These are phyloP conservation scores for Mortierella claussenii DNA, from an alignment of 192 early-diverging fungal genomes.

Conservation along the genomic window DNA sequence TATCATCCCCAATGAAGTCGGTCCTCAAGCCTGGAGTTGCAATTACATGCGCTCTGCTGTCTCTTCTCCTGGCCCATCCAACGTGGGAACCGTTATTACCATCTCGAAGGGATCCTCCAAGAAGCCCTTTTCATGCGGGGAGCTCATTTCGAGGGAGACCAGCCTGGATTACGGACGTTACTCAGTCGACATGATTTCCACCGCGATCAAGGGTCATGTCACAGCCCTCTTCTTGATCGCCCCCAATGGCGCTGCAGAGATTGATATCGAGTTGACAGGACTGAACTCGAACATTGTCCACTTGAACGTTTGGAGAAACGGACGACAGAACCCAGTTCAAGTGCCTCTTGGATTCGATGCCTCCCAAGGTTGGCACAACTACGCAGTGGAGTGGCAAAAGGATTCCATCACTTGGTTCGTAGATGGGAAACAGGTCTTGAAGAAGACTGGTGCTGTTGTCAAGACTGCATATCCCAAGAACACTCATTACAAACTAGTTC, in stretches of 20 bases:
- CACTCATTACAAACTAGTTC: slow-evolving; percentile 7
- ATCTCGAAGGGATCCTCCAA: background rate
- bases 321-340: slow-evolving; percentile 3
- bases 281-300: slow-evolving; percentile 4
- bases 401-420: slow-evolving; percentile 18
- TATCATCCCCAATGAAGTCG: slow-evolving; percentile 13
- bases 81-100: background rate
- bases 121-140: slow-evolving; percentile 22
- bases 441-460: slow-evolving; percentile 12
- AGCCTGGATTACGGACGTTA: slow-evolving; percentile 17
- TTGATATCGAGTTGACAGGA: slow-evolving; percentile 42
- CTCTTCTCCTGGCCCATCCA: background rate
- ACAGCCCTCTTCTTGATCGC: slow-evolving; percentile 32
- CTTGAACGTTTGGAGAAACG: slow-evolving; percentile 26
- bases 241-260: slow-evolving; percentile 1
- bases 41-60: slow-evolving; percentile 3
- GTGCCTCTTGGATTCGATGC: slow-evolving; percentile 17
- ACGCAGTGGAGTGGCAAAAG: slow-evolving; percentile 23
- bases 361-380: slow-evolving; percentile 26
- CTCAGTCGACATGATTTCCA: slow-evolving; percentile 33
- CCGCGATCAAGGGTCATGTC: slow-evolving; percentile 12
- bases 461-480: background rate
- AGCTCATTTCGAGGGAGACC: slow-evolving; percentile 9
- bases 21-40: slow-evolving; percentile 11
- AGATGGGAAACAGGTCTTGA: slow-evolving; percentile 19